phyloP scores from a whole-genome alignment of 345 rosid species.

The Pistacia vera region DNA sequence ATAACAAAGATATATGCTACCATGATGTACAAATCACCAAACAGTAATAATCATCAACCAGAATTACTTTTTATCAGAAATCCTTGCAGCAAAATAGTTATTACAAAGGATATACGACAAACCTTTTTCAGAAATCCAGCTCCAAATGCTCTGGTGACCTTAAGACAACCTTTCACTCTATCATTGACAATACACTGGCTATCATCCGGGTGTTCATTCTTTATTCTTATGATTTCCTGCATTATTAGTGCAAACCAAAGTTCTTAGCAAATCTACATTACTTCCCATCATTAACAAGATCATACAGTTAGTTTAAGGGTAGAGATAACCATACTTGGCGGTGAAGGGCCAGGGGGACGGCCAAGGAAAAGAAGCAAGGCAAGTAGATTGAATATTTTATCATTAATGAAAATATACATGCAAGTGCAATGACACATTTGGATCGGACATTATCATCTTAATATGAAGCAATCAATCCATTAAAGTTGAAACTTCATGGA shows the following conservation, averaged over 20 bases:
- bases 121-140: constrained; percentile 98
- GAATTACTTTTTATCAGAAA: not conserved
- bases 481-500: not conserved
- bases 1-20: not conserved
- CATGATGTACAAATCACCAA: not conserved
- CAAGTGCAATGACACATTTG: not conserved
- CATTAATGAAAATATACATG: not conserved
- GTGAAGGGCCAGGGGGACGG: not conserved
- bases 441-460: not conserved
- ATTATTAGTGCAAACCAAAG: constrained; percentile 27
- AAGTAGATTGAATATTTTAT: not conserved
- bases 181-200: constrained; percentile 82
- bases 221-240: constrained; percentile 93
- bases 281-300: constrained; percentile 6
- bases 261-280: constrained; percentile 7
- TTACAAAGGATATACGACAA: constrained; percentile 7
- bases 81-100: not conserved
- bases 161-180: constrained; percentile 93
- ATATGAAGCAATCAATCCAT: not conserved
- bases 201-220: constrained; percentile 95
- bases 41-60: constrained; percentile 3
- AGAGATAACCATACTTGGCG: not conserved
- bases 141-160: constrained; percentile 98
- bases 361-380: not conserved
- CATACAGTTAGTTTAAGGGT: not conserved